Base-by-base conservation (phyloP, 768 basidiomycete species). In the Amanita jacksonii region DNA sequence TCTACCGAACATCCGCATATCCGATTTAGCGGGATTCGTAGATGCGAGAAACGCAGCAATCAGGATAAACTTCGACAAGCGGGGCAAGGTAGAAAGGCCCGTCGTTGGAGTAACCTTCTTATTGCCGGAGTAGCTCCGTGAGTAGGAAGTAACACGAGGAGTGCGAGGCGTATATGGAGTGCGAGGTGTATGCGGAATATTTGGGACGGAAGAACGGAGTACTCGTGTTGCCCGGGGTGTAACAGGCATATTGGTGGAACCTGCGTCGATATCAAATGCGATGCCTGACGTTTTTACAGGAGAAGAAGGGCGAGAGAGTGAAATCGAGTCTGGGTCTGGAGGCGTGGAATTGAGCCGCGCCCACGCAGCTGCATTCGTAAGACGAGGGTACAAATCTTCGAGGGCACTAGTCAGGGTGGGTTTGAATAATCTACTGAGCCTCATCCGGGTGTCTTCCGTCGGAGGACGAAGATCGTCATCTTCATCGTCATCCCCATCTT, bases 1-100 rank as follows among this genome's bases (percentile, higher is more conserved):
- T 10, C 90, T 59, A 3, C 85, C 83, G 60, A 96, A 89, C 75
- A 94, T 81, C 28, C 85, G 68, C 50, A 88, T 27, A 60, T 93
- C 91, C 7, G 78, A 80, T 54, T 79, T 82, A 0, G 79, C 60
- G 2, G 91, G 90, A 54, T 94, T 96, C 32, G 81, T 84, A 32
- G 87, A 88, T 4, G 89, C 87, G 31, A 91, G 62, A 55, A 81
- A 94, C 1, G 81, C 75, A 0, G 86, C 83, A 3, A 91, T 59
- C 4, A 92, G 62, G 18, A 91, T 68, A 52, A 78, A 90, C 54
- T 83, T 84, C 16, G 79, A 77, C 69, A 85, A 75, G 3, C 74
- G 71, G 1, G 82, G 79, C 27, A 84, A 64, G 15, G 65, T 60
- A 57, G 57, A 12, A 67, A 54, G 20, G 52, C 56, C 34, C 54